Evolutionary conservation across 148 eudicot species (phyloP), one percentile per base, ranked within the genome.

Genomic region (Polygonum aviculare): DNA sequence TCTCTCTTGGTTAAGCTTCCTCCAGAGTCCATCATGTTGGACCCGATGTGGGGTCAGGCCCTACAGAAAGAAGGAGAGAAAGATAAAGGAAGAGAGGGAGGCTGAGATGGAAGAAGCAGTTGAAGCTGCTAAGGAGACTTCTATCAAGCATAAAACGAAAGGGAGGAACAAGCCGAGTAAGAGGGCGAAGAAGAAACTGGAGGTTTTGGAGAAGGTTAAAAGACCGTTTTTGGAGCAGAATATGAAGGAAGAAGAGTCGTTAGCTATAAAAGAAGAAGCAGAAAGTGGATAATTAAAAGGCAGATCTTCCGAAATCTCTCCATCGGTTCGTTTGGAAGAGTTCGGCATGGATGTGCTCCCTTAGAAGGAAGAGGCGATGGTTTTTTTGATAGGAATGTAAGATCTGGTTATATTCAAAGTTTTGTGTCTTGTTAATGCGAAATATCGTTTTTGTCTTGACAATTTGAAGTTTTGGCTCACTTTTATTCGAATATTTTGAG

Each of bases 1-100:
- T 80, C 89, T 52, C 87, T 93, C 50, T 82, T 93, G 49, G 93
- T 91, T 40, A 93, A 91, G 73, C 93, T 91, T 12, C 96, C 96
- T 0, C 91, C 96, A 0, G 98, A 91, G 86, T 80, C 93, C 0
- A 86, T 91, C 38, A 91, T 93, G 96, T 78, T 91, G 78, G 91
- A 93, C 65, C 96, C 93, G 0, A 62, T 93, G 96, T 65, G 82
- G 88, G 15, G 79, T 91, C 67, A 85, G 77, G 78, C 84, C 85
- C 3, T 40, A 31, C 0, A 84, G 78, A 79, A 93, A 81, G 92
- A 90, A 74, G 79, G 89, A 83, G 31, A 87, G 86, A 78, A 80
- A 78, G 44, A 84, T 83, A 14, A 87, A 84, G 83, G 75, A 83
- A 80, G 91, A 93, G 54, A 84, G 77, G 73, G 93, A 89, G 59